phyloP scores from a whole-genome alignment of 768 basidiomycete species.

The Hirschioporus abietinus region DNA sequence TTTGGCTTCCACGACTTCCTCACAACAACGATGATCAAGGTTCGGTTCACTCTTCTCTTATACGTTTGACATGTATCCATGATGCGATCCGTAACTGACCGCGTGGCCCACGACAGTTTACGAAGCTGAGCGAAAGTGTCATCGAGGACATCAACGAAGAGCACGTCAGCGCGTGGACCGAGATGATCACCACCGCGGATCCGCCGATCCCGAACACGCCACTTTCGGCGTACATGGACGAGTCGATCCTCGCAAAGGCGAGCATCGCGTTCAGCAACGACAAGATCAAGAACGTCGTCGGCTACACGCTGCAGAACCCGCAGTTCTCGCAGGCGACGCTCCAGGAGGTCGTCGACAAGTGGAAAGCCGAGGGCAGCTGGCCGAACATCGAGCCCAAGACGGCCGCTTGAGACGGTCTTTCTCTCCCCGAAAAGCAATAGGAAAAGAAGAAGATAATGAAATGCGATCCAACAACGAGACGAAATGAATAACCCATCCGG shows the following conservation, averaged over 20 bases:
- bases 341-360: conserved; percentile 70
- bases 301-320: conserved; percentile 62
- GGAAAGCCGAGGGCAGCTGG: conserved; percentile 65
- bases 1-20: conserved; percentile 77
- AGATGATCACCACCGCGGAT: conserved; percentile 68
- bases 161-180: conserved; percentile 77
- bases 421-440: not conserved
- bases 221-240: conserved; percentile 75
- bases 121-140: conserved; percentile 49
- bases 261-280: conserved; percentile 59
- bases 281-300: conserved; percentile 71
- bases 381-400: conserved; percentile 22
- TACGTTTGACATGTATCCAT: not conserved
- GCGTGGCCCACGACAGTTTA: not conserved
- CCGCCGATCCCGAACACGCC: conserved; percentile 71
- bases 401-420: not conserved
- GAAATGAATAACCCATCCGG: not conserved
- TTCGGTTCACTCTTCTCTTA: conserved; percentile 21
- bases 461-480: not conserved
- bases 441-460: not conserved
- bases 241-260: conserved; percentile 65
- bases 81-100: not conserved
- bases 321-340: conserved; percentile 56
- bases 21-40: conserved; percentile 64
- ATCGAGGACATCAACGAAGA: conserved; percentile 83